A percentile compares a stretch with the other conserved stretches of the same genome.
Evolutionary conservation across 257 asterid species (phyloP).

Genomic region (Solanum tacnaense): DNA sequence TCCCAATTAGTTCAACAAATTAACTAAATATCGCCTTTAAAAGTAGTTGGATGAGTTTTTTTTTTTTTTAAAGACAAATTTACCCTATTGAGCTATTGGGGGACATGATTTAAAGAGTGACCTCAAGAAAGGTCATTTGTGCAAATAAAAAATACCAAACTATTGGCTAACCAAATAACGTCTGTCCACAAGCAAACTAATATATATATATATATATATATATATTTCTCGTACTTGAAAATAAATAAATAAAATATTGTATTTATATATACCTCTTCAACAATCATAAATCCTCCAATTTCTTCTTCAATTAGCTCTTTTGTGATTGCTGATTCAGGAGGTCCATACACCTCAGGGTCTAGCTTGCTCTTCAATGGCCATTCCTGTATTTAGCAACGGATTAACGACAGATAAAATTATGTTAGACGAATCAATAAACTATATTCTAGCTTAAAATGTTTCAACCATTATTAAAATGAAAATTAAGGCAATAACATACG

Average conservation of each 20-base stretch:
- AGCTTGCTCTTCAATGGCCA: constrained; percentile 71
- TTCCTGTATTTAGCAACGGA: constrained; percentile 23
- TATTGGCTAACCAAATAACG: background rate
- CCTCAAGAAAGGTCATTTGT: background rate
- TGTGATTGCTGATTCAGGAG: constrained; percentile 60
- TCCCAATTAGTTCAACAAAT: background rate
- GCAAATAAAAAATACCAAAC: background rate
- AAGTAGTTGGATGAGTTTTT: background rate
- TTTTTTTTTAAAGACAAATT: background rate
- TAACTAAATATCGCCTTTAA: background rate
- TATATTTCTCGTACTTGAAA: background rate
- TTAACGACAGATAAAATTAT: too few relatives aligned
- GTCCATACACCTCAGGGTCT: constrained; percentile 62
- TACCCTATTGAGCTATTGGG: background rate
- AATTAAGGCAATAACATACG: background rate
- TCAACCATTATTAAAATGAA: background rate
- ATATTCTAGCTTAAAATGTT: background rate
- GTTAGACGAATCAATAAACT: too few relatives aligned
- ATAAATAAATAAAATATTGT: background rate
- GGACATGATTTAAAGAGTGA: background rate
- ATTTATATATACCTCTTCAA: constrained; percentile 43
- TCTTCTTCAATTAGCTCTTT: constrained; percentile 31
- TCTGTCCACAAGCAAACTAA: background rate
- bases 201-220: background rate
- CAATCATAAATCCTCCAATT: constrained; percentile 32